phyloP scores from a whole-genome alignment of 768 basidiomycete species.

The Trametes punicea region DNA sequence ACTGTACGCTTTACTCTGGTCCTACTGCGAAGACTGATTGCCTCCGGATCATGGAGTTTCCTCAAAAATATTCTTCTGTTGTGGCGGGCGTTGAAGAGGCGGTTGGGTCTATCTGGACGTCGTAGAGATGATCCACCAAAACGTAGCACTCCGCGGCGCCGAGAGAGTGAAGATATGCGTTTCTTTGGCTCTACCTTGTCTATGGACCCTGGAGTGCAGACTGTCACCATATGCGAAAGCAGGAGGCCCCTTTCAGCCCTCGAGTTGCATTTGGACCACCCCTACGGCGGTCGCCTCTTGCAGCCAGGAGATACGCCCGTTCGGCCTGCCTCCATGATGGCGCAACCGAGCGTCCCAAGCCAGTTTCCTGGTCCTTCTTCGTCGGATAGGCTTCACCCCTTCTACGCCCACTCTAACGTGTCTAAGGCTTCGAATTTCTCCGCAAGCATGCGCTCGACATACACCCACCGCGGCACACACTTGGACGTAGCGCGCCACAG shows the following conservation, averaged over 20 bases:
- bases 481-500: not conserved
- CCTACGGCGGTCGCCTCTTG: constrained; percentile 1
- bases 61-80: not conserved
- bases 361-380: constrained; percentile 2
- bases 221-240: constrained; percentile 13
- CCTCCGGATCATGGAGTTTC: not conserved
- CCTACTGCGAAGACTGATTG: constrained; percentile 1
- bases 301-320: constrained; percentile 9
- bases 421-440: constrained; percentile 8
- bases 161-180: too few relatives aligned
- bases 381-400: constrained; percentile 3
- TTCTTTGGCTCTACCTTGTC: too few relatives aligned
- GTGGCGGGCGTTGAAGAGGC: constrained; percentile 2
- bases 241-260: constrained; percentile 15
- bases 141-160: not conserved
- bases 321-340: constrained; percentile 13
- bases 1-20: constrained; percentile 5
- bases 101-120: not conserved
- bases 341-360: constrained; percentile 1
- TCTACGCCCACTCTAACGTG: constrained; percentile 5
- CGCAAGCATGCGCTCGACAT: constrained; percentile 1
- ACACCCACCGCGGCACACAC: not conserved
- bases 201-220: not conserved
- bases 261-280: constrained; percentile 7
- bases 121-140: not conserved